phyloP scores from a whole-genome alignment of 257 asterid species.

The Asclepias syriaca region DNA sequence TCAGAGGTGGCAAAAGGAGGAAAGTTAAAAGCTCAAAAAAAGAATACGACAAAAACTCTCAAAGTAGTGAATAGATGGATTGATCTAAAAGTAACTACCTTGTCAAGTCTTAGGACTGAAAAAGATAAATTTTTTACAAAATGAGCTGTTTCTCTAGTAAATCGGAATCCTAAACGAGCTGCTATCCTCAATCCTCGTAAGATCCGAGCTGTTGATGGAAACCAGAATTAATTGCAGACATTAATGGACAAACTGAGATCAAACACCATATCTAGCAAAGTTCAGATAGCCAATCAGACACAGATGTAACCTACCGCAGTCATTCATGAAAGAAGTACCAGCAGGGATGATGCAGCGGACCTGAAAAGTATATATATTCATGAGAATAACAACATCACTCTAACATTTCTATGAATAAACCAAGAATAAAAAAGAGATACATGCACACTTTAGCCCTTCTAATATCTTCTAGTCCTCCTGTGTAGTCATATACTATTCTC shows the following conservation, averaged over 20 bases:
- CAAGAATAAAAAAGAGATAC: conserved; percentile 16
- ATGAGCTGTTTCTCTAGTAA: conserved; percentile 29
- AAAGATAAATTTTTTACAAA: conserved; percentile 19
- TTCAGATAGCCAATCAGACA: neutral
- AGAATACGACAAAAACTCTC: neutral
- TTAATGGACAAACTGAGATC: neutral
- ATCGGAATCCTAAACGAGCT: conserved; percentile 30
- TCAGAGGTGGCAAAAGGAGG: conserved; percentile 1
- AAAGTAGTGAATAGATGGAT: neutral
- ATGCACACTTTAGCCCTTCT: conserved; percentile 34
- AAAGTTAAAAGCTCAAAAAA: neutral
- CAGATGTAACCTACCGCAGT: conserved; percentile 22
- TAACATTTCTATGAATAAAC: neutral
- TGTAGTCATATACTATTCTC: conserved; percentile 28
- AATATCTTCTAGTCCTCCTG: conserved; percentile 35
- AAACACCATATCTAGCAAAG: neutral
- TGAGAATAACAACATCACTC: conserved; percentile 6
- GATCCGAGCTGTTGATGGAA: conserved; percentile 25
- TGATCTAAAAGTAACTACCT: conserved; percentile 13
- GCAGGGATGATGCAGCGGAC: conserved; percentile 32
- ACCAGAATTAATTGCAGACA: neutral
- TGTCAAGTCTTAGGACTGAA: conserved; percentile 25
- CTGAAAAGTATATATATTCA: conserved; percentile 10
- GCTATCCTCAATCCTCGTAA: conserved; percentile 33
- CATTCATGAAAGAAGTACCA: conserved; percentile 24